phyloP scores from a whole-genome alignment of 768 basidiomycete species.

The Boletus eberwhitei region DNA sequence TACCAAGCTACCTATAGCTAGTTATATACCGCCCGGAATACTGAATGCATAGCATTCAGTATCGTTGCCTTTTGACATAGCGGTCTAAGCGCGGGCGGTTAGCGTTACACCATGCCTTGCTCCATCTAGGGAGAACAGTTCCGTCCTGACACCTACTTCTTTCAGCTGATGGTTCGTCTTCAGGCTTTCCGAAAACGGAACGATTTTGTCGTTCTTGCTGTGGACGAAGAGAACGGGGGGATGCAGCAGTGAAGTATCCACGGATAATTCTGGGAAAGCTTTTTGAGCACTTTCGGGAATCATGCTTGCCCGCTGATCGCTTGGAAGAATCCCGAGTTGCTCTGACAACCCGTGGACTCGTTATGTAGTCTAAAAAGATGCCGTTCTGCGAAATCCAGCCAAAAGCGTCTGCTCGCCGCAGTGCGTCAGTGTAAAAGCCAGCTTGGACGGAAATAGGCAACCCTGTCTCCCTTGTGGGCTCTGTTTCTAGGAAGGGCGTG shows the following conservation, averaged over 20 bases:
- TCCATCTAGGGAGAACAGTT: not conserved
- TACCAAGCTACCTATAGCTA: too few relatives aligned
- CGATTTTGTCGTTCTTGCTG: not conserved
- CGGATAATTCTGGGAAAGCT: not conserved
- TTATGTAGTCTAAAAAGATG: not conserved
- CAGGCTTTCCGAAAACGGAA: constrained; percentile 2
- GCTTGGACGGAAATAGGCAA: not conserved
- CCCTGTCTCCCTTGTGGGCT: not conserved
- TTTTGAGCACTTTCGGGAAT: not conserved
- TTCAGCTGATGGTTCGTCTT: not conserved
- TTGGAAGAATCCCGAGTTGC: not conserved
- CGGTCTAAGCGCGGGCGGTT: too few relatives aligned
- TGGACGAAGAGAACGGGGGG: not conserved
- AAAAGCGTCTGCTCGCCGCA: constrained; percentile 1
- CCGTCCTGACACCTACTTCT: not conserved
- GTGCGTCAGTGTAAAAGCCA: not conserved
- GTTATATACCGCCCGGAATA: too few relatives aligned
- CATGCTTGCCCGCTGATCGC: not conserved
- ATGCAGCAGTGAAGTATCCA: not conserved
- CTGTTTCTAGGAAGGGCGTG: not conserved
- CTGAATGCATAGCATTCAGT: too few relatives aligned
- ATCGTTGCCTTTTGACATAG: too few relatives aligned
- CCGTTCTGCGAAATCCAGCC: constrained; percentile 1
- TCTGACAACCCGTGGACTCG: not conserved
- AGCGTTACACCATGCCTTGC: too few relatives aligned